phyloP scores from a whole-genome alignment of 2,329 filamentous ascomycete species.

The Fusarium sp. region DNA sequence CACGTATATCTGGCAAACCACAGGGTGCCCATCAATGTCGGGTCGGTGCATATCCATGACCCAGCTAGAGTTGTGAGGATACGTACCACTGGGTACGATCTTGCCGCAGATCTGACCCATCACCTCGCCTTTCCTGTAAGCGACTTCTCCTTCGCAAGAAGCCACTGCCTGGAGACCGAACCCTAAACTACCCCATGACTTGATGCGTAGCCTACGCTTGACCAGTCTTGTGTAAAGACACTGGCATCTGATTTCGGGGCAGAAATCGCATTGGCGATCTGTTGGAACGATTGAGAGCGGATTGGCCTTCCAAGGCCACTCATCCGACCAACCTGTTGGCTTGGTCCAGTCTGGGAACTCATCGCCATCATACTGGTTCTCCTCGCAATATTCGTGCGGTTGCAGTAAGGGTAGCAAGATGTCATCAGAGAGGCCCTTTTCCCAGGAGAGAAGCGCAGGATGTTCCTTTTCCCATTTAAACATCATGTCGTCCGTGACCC shows the following conservation, averaged over 20 bases:
- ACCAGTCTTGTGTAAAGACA: background rate
- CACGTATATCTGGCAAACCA: background rate
- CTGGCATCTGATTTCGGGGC: background rate
- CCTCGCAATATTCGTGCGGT: background rate
- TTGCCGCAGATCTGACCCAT: background rate
- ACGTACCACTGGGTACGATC: background rate
- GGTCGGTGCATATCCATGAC: constrained; percentile 1
- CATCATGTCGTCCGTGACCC: background rate
- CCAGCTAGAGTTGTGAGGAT: background rate
- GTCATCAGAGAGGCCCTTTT: background rate
- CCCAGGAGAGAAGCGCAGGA: background rate
- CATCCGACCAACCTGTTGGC: background rate
- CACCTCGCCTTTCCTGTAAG: background rate
- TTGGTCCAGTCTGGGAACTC: background rate
- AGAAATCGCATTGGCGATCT: background rate
- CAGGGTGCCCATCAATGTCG: background rate
- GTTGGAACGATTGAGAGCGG: background rate
- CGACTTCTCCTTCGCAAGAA: background rate
- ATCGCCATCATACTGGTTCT: background rate
- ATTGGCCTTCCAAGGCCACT: background rate
- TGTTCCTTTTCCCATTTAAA: constrained; percentile 2
- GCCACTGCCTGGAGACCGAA: constrained; percentile 1
- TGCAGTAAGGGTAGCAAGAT: background rate
- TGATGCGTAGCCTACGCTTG: background rate
- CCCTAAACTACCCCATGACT: background rate